These are phyloP conservation scores for Phytophthora nicotianae DNA, from an alignment of 352 stramenopile species.

Conservation along the genomic window DNA sequence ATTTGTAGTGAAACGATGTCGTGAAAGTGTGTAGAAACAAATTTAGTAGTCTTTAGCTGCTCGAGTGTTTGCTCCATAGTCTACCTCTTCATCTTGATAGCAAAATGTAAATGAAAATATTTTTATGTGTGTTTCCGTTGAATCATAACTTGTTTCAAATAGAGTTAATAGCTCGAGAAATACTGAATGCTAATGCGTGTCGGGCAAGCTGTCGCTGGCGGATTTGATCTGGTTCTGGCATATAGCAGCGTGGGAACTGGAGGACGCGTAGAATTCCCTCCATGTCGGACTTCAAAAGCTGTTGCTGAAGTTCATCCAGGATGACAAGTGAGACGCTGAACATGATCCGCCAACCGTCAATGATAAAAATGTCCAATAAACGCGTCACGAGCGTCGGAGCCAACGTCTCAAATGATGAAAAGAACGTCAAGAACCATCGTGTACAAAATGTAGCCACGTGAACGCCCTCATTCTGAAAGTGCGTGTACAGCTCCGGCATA, in stretches of 20 bases:
- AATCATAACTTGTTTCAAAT: constrained; percentile 22
- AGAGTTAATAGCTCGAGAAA: constrained; percentile 57
- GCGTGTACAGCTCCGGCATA: constrained; percentile 65
- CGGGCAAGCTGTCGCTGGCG: constrained; percentile 57
- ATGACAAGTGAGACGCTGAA: constrained; percentile 83
- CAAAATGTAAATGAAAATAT: neutral
- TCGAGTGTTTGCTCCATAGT: too few relatives aligned
- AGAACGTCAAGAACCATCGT: constrained; percentile 88
- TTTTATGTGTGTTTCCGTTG: neutral
- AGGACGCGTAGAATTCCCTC: constrained; percentile 73
- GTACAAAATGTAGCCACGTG: constrained; percentile 76
- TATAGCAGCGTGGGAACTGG: constrained; percentile 61
- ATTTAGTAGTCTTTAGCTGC: too few relatives aligned
- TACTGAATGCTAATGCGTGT: constrained; percentile 69
- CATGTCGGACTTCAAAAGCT: constrained; percentile 61
- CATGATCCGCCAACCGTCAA: constrained; percentile 82
- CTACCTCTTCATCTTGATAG: too few relatives aligned
- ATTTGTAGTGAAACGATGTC: too few relatives aligned
- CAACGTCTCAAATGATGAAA: constrained; percentile 83
- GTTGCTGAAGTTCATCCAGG: constrained; percentile 66
- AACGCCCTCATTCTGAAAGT: constrained; percentile 66
- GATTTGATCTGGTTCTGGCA: constrained; percentile 48
- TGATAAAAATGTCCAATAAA: constrained; percentile 79
- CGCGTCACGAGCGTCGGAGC: constrained; percentile 65
- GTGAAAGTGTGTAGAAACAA: too few relatives aligned